phyloP scores from a whole-genome alignment of 73 alveolate genomes.

The Paramecium octaurelia region DNA sequence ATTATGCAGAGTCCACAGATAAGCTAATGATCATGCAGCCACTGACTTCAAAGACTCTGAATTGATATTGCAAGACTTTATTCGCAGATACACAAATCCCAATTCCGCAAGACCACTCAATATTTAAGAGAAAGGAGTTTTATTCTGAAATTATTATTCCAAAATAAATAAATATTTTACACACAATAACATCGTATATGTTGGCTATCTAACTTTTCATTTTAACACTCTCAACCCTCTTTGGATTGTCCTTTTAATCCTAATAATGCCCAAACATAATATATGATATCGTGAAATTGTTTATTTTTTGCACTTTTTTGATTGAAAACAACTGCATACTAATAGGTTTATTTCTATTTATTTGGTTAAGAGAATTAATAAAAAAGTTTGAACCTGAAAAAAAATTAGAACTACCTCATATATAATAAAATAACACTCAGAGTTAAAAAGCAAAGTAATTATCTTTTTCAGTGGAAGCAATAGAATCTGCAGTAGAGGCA shows the following conservation, averaged over 20 bases:
- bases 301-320: not conserved
- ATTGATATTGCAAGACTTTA: constrained; percentile 77
- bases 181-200: not conserved
- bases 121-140: constrained; percentile 6
- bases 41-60: constrained; percentile 85
- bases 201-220: not conserved
- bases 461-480: not conserved
- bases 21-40: constrained; percentile 83
- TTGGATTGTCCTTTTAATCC: not conserved
- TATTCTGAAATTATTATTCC: constrained; percentile 40
- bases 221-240: not conserved
- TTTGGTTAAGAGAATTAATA: not conserved
- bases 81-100: constrained; percentile 84
- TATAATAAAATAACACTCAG: not conserved
- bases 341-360: not conserved
- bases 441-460: not conserved
- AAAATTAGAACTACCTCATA: not conserved
- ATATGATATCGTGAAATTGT: not conserved
- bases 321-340: not conserved
- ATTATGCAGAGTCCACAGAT: constrained; percentile 82
- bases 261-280: not conserved
- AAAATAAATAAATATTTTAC: not conserved
- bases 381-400: not conserved
- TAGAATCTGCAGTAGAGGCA: constrained; percentile 5
- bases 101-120: constrained; percentile 72